phyloP scores from a whole-genome alignment of 83 land plant species.

The Picea abies region DNA sequence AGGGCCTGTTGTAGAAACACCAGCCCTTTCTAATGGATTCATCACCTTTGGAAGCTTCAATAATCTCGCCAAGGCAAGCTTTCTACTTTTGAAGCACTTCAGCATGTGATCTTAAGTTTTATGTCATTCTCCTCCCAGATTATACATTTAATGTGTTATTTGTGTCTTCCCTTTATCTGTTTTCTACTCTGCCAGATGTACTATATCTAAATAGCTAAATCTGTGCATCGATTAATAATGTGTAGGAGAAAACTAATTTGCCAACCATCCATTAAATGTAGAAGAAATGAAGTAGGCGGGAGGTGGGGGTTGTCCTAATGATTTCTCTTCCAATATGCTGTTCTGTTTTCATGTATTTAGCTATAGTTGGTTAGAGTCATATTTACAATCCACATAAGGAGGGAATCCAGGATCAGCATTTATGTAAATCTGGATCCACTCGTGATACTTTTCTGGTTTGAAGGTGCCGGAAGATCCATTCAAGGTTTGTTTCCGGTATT shows the following conservation, averaged over 20 bases:
- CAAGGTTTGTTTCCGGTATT: no score
- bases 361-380: no score
- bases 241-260: slow-evolving; percentile 9
- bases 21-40: slow-evolving; percentile 93
- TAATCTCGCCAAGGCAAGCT: slow-evolving; percentile 91
- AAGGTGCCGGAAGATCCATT: no score
- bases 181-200: not conserved
- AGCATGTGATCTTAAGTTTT: not conserved
- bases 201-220: not conserved
- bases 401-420: no score
- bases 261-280: not conserved
- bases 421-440: no score
- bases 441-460: no score
- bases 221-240: not conserved
- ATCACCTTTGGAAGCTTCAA: slow-evolving; percentile 98
- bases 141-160: not conserved
- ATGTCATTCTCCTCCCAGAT: not conserved
- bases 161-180: not conserved
- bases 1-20: slow-evolving; percentile 81
- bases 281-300: not conserved
- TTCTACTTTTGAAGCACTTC: not conserved
- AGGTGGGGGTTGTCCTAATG: no score
- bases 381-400: no score
- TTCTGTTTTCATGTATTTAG: no score
- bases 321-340: no score